Base-by-base conservation (phyloP, 108 stramenopile species). In the Aurantiochytrium sp. region DNA sequence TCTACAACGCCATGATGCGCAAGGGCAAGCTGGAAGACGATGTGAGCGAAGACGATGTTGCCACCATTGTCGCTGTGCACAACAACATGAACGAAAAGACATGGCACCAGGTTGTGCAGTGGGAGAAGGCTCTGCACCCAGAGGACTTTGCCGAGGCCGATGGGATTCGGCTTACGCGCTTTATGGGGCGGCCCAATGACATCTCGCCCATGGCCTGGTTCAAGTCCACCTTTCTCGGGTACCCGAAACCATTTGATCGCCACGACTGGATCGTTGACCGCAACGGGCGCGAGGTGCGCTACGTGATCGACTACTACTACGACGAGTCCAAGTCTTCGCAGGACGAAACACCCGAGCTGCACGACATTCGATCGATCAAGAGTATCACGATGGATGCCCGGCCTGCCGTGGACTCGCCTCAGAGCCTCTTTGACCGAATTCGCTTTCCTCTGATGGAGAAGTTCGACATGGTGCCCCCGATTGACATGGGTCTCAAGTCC, bases 41-140 rank as follows among this genome's bases (percentile, higher is more conserved):
- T 73, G 94, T 95, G 43, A 93, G 93, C 8, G 95, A 96, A 76
- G 95, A 83, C 21, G 95, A 96, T 87, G 97, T 98, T 93, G 95
- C 91, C 28, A 90, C 91, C 72, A 98, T 99, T 5, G 98, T 99
- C 53, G 96, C 98, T 6, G 93, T 99, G 73, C 99, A 99, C 95
- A 99, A 99, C 94, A 95, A 96, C 90, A 99, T 99, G 99, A 99
- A 99, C 93, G 99, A 99, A 92, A 94, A 93, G 51, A 98, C 98
- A 28, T 99, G 99, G 99, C 87, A 87, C 23, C 91, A 95, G 88
- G 95, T 99, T 18, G 90, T 97, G 88, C 95, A 97, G 91, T 99
- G 99, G 99, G 99, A 99, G 91, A 89, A 90, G 69, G 21, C 18
- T 18, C 87, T 94, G 23, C 89, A 91, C 43, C 58, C 55, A 23